A percentile compares a stretch with the other conserved stretches of the same genome.
Evolutionary conservation across 1,284 basidiomycete genomes (phyloP).

Genomic region (Calocybe gambosa): DNA sequence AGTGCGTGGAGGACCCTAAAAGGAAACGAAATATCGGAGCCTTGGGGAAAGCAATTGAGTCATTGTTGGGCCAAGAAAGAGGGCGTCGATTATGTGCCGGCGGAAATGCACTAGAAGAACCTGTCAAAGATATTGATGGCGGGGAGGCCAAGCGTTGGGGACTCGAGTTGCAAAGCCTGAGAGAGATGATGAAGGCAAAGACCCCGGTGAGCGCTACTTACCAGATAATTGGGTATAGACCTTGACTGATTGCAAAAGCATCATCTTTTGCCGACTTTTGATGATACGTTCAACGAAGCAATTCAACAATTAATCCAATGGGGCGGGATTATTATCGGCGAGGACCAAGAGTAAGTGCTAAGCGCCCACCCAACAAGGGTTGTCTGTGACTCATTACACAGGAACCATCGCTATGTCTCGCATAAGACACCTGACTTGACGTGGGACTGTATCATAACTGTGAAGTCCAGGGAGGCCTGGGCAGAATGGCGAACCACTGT

Average conservation of each 20-base stretch:
- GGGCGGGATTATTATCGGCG: slow-evolving; percentile 72
- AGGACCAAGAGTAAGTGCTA: slow-evolving; percentile 67
- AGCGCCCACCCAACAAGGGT: slow-evolving; percentile 12
- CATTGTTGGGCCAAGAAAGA: slow-evolving; percentile 59
- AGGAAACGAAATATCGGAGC: slow-evolving; percentile 74
- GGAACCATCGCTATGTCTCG: slow-evolving; percentile 72
- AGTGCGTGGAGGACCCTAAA: slow-evolving; percentile 79
- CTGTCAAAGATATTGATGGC: slow-evolving; percentile 40
- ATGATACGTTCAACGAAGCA: slow-evolving; percentile 75
- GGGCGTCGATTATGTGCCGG: slow-evolving; percentile 69
- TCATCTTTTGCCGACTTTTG: slow-evolving; percentile 48
- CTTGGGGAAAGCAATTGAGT: slow-evolving; percentile 72
- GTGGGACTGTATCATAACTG: slow-evolving; percentile 62
- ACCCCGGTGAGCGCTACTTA: slow-evolving; percentile 39
- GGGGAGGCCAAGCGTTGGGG: slow-evolving; percentile 76
- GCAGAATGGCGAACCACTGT: slow-evolving; percentile 64
- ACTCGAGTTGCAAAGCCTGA: slow-evolving; percentile 49
- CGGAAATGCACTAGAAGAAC: slow-evolving; percentile 27
- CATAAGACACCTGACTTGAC: slow-evolving; percentile 70
- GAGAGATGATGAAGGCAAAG: slow-evolving; percentile 48
- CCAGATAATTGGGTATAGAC: neutral
- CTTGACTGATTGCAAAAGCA: slow-evolving; percentile 31
- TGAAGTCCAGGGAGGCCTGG: slow-evolving; percentile 66
- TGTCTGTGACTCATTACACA: slow-evolving; percentile 24
- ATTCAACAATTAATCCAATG: slow-evolving; percentile 77